Evolutionary conservation across 129 eudicot species (phyloP).

Genomic region (Scalesia atractyloides): DNA sequence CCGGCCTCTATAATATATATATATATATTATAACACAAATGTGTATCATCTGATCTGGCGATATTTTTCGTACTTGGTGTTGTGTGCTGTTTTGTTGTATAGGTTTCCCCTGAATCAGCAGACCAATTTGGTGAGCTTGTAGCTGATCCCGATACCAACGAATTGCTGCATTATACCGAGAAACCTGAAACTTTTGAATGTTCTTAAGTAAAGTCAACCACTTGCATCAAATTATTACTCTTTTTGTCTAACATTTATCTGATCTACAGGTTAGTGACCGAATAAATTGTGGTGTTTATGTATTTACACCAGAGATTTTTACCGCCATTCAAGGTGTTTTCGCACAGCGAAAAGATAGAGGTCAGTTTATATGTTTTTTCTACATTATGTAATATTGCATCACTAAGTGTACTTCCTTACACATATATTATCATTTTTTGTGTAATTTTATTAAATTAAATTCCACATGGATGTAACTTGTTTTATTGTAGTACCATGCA

Average conservation of each 20-base stretch:
- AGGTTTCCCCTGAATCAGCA: slow-evolving; percentile 99
- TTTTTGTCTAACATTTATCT: slow-evolving; percentile 22
- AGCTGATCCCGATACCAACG: slow-evolving; percentile 87
- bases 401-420: neutral
- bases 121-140: slow-evolving; percentile 90
- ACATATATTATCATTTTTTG: neutral
- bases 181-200: slow-evolving; percentile 99
- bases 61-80: neutral
- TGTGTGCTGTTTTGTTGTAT: neutral
- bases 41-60: slow-evolving; percentile 20
- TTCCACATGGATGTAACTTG: neutral
- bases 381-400: neutral
- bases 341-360: slow-evolving; percentile 73
- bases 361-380: slow-evolving; percentile 34
- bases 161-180: slow-evolving; percentile 92
- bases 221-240: slow-evolving; percentile 4
- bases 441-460: neutral
- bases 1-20: too few species aligned
- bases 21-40: too few species aligned
- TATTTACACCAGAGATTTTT: slow-evolving; percentile 87
- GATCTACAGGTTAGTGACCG: slow-evolving; percentile 84
- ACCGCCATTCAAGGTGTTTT: slow-evolving; percentile 74
- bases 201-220: slow-evolving; percentile 25
- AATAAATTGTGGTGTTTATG: slow-evolving; percentile 92
- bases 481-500: slow-evolving; percentile 6